Evolutionary conservation across 441 rosid species (phyloP), one percentile per base, ranked within the genome.

Genomic region (Hura crepitans): DNA sequence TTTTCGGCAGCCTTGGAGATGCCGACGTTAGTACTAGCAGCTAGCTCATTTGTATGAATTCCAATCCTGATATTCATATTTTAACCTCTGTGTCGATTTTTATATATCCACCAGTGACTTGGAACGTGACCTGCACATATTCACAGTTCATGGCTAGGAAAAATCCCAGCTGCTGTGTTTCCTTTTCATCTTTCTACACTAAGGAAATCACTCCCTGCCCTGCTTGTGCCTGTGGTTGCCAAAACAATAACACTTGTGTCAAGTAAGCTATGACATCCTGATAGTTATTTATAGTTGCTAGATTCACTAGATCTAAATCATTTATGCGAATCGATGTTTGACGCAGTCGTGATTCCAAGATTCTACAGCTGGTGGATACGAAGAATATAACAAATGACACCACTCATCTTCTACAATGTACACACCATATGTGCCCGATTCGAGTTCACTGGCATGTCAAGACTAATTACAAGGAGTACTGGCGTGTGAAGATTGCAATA

Each of bases 391-490:
- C 70, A 58, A 92, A 84, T 66, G 89, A 85, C 63, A 84, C 81
- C 20, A 46, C 84, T 15, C 86, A 94, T 0, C 73, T 91, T 74
- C 79, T 89, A 7, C 92, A 88, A 68, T 89, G 97, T 81, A 93
- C 94, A 7, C 89, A 82, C 67, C 96, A 91, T 25, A 89, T 93
- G 97, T 93, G 97, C 75, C 96, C 93, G 0, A 63, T 91, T 20
- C 83, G 91, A 68, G 90, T 93, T n/a, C 96, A 93, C 76, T 93
- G 97, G 97, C 97, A 93, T 68, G 91, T 91, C 22, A 91, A 93
- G 79, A 68, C 61, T 31, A 93, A 87, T 76, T 91, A 89, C 72
- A 85, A 83, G 82, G 92, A 93, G 12, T 85, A 89, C 68, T 93
- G 96, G 97, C 85, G 94, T 0, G 89, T 82, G 53, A 89, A 93